Conservation (phyloP, 768 basidiomycete genomes). For the Boletus patriciae region DNA sequence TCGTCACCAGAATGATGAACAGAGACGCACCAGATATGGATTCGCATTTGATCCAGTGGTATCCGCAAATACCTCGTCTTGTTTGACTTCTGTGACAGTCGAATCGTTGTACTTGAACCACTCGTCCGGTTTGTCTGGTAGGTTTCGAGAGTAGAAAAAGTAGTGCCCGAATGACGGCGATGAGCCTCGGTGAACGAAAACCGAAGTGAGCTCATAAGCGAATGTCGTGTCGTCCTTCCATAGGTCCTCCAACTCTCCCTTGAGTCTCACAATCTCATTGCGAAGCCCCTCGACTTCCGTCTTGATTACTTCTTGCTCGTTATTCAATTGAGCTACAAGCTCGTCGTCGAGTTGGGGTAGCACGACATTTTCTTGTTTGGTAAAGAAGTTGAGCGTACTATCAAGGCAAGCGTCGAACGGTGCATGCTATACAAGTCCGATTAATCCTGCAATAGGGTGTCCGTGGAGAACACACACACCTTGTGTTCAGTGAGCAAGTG, state of each 20-base stretch:
- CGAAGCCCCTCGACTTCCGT: conserved; percentile 60
- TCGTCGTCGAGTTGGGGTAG: conserved; percentile 60
- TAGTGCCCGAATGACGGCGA: conserved; percentile 91
- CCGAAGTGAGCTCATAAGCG: conserved; percentile 89
- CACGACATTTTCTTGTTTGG: conserved; percentile 43
- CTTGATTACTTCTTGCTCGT: conserved; percentile 54
- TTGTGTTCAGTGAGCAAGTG: conserved; percentile 69
- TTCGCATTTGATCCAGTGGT: conserved; percentile 91
- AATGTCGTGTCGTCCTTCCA: conserved; percentile 69
- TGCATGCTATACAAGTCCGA: conserved; percentile 46
- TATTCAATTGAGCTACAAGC: conserved; percentile 49
- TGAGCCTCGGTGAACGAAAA: conserved; percentile 92
- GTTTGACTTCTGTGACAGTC: conserved; percentile 70
- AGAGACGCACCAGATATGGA: conserved; percentile 73
- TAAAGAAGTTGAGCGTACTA: conserved; percentile 57
- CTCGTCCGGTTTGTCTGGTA: conserved; percentile 74
- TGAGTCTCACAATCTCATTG: conserved; percentile 49
- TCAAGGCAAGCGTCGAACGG: conserved; percentile 58
- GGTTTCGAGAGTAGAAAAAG: conserved; percentile 90
- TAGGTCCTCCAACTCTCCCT: conserved; percentile 66
- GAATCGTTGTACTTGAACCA: conserved; percentile 99
- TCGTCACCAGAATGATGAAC: neutral
- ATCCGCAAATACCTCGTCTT: conserved; percentile 84
- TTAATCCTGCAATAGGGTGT: neutral
- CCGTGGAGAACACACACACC: conserved; percentile 39